Evolutionary conservation across 164 flowering plant genomes (phyloP).

Genomic region (Brasenia schreberi): DNA sequence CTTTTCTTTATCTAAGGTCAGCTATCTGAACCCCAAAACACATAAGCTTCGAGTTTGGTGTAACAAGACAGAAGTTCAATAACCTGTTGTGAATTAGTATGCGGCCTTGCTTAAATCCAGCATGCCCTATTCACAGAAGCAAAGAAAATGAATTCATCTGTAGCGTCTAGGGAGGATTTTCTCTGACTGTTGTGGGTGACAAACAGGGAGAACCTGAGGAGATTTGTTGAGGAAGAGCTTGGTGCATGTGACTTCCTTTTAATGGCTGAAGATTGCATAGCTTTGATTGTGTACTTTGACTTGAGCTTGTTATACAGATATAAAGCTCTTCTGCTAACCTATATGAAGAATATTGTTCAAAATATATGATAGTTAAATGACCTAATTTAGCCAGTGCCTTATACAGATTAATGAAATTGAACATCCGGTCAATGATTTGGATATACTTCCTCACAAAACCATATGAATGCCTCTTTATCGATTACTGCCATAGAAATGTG

Average conservation of each 20-base stretch:
- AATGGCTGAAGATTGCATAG: conserved; percentile 69
- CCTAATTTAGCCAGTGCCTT: not conserved
- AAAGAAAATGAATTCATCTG: no score
- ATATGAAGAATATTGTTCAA: no score
- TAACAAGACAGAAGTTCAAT: no score
- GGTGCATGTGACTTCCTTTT: conserved; percentile 34
- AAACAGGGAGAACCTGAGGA: conserved; percentile 70
- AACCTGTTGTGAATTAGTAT: no score
- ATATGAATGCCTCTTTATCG: conserved; percentile 83
- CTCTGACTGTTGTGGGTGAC: conserved; percentile 51
- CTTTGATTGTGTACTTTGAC: not conserved
- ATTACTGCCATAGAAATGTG: conserved; percentile 45
- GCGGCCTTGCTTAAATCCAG: no score
- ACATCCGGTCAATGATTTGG: conserved; percentile 64
- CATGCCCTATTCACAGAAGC: no score
- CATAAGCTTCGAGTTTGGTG: no score
- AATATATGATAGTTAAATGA: no score
- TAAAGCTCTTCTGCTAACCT: no score
- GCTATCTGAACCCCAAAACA: no score
- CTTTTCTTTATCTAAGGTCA: no score
- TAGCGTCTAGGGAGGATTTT: no score
- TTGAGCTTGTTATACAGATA: not conserved
- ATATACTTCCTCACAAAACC: conserved; percentile 87
- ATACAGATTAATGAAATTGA: conserved; percentile 75
- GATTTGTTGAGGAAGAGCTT: conserved; percentile 71